Base-by-base conservation (phyloP, 352 stramenopile species). In the Phytophthora capsici region DNA sequence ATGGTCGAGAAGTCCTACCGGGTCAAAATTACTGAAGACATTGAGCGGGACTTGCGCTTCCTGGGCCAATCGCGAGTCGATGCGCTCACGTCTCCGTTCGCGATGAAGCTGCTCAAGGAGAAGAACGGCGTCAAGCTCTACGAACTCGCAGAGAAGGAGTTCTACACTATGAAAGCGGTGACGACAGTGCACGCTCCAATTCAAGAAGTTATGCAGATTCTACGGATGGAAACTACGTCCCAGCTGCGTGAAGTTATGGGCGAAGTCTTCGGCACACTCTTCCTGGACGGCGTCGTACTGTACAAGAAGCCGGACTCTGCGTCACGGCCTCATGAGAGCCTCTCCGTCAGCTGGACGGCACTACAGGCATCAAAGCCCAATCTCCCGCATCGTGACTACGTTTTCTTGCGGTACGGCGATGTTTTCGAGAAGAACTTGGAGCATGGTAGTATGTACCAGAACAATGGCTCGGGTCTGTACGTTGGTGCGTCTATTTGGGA, bases 141-240 rank as follows among this genome's bases (percentile, higher is more conserved):
- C 57, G 87, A 95, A 62, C 66, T 93, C 22, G 71, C 67, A 26
- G 84, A 93, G 56, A 87, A 92, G 47, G 87, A 95, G 60, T 93
- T 95, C 64, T 94, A 85, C 74, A 95, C 87, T 0, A 94, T 95
- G 84, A 91, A 92, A 38, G 85, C 82, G 38, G 84, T 93, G 37
- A 79, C 82, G 1, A 88, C 76, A 9, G 82, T 92, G 36, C 86
- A 78, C 57, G 84, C 85, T 4, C 80, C 78, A 16, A 72, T 95
- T n/a, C 69, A 80, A 17, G 85, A 95, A 37, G 84, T 95, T 49
- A 94, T 95, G 85, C 75, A 88, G 38, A 60, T 95, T 51, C 79
- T 94, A 46, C 69, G 76, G 45, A 94, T 94, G 87, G 78, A 90
- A 14, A 73, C 73, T 1, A 93, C 87, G 1, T 19, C 66, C 12